Conservation (phyloP, 78 protist species). For the Dictyostelium brefeldianum region DNA sequence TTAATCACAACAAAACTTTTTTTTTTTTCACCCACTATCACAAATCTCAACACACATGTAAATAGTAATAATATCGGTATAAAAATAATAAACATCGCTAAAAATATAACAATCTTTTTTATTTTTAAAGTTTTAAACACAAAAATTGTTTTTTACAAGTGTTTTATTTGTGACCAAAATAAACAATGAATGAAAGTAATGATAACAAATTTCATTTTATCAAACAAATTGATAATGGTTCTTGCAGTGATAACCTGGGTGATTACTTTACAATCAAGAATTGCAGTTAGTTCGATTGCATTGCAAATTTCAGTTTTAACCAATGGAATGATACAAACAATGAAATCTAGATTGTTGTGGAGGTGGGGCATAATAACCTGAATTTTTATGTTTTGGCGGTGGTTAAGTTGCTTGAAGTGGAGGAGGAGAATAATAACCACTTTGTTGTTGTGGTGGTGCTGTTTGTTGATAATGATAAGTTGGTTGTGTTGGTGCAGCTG, state of each 20-base stretch:
- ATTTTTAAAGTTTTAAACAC: too few species aligned
- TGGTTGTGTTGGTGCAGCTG: background rate
- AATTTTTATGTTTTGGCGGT: background rate
- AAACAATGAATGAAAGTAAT: background rate
- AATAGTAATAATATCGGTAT: too few species aligned
- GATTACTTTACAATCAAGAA: background rate
- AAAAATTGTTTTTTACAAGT: too few species aligned
- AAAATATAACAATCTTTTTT: too few species aligned
- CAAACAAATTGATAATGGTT: too few species aligned
- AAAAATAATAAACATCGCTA: too few species aligned
- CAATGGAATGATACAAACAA: background rate
- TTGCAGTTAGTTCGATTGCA: background rate
- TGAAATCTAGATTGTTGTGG: background rate
- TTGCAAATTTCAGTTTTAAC: background rate
- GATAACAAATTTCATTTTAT: background rate
- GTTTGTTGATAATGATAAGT: background rate
- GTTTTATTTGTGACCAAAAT: too few species aligned
- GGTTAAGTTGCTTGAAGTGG: background rate
- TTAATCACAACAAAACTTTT: too few species aligned
- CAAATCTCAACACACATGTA: background rate
- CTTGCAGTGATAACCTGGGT: background rate
- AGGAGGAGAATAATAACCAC: background rate
- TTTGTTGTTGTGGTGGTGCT: background rate
- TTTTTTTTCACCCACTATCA: too few species aligned
- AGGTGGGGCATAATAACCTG: constrained; percentile 1